A percentile compares a stretch with the other conserved stretches of the same genome.
Conservation (phyloP, 805 yeast genomes). For the Metschnikowia chrysomelidarum region DNA sequence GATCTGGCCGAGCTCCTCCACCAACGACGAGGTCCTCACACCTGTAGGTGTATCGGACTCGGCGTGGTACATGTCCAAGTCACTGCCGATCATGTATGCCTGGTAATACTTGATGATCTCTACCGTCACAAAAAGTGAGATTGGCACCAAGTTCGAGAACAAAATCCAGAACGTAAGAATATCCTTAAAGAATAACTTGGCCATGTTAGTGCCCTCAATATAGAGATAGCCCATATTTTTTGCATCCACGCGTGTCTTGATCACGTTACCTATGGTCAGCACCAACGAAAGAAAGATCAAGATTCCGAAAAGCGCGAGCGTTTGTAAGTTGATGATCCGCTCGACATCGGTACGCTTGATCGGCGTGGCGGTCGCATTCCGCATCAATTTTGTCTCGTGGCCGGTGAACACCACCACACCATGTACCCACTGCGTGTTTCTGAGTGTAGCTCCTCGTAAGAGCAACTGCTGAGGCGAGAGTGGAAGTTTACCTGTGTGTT, state of each 20-base stretch:
- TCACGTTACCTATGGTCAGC: slow-evolving; percentile 85
- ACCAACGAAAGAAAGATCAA: slow-evolving; percentile 72
- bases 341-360: slow-evolving; percentile 97
- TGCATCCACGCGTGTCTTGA: slow-evolving; percentile 57
- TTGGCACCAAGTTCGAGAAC: slow-evolving; percentile 96
- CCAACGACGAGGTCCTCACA: slow-evolving; percentile 91
- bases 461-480: slow-evolving; percentile 88
- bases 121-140: slow-evolving; percentile 92
- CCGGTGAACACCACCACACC: slow-evolving; percentile 96
- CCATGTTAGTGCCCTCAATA: slow-evolving; percentile 65
- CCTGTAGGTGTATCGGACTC: slow-evolving; percentile 91
- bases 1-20: slow-evolving; percentile 96
- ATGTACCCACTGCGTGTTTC: slow-evolving; percentile 94
- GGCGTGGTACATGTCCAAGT: slow-evolving; percentile 87
- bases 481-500: slow-evolving; percentile 49
- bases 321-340: slow-evolving; percentile 89
- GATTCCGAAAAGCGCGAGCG: slow-evolving; percentile 80
- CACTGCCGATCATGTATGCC: slow-evolving; percentile 91
- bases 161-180: slow-evolving; percentile 93
- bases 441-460: slow-evolving; percentile 89
- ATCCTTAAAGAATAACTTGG: slow-evolving; percentile 76
- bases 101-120: slow-evolving; percentile 95
- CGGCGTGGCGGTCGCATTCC: slow-evolving; percentile 98
- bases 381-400: slow-evolving; percentile 96
- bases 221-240: slow-evolving; percentile 60